Evolutionary conservation across 2,329 filamentous ascomycete genomes (phyloP), one percentile per base, ranked within the genome.

Genomic region (Fusarium buharicum): DNA sequence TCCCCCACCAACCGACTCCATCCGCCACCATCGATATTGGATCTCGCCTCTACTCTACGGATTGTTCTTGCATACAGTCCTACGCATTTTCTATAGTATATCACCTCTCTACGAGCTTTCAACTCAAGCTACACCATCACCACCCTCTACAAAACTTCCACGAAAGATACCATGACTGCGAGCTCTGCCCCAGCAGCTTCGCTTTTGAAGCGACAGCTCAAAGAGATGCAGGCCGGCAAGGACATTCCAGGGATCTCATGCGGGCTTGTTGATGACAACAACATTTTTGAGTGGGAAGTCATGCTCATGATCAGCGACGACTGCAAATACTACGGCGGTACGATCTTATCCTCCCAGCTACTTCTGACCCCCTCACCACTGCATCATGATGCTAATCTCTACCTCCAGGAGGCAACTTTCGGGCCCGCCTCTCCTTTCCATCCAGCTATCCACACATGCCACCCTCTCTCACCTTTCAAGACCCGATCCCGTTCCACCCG

Each of bases 241-340:
- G 93, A 97, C 76, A 90, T 98, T 41, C 92, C 92, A 0, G 95
- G 94, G 49, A 97, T 98, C 73, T 97, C 93, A 61, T 96, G 92
- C 71, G 95, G 95, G 0, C 81, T 99, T 38, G 88, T 93, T 48
- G 88, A 89, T 71, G 91, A 90, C 75, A 90, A 81, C 78, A 96
- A 96, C 74, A 88, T 98, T 10, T 97, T 97, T 67, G 91, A 96
- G 80, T 99, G 95, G 95, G 93, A 98, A 77, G 93, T 98, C 17
- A 97, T 97, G 91, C 86, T 99, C 59, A 98, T 99, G 94, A 94
- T 98, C 66, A 92, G 87, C 62, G 93, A 97, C 70, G 93, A 96
- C 73, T 93, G 91, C 78, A 94, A 93, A 78, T 91, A 91, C 77
- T 97, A 97, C 71, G 93, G 93, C 71, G 93, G 93, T 94, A 79